phyloP scores from a whole-genome alignment of 2,329 filamentous ascomycete species.

The Trichoderma sp. region DNA sequence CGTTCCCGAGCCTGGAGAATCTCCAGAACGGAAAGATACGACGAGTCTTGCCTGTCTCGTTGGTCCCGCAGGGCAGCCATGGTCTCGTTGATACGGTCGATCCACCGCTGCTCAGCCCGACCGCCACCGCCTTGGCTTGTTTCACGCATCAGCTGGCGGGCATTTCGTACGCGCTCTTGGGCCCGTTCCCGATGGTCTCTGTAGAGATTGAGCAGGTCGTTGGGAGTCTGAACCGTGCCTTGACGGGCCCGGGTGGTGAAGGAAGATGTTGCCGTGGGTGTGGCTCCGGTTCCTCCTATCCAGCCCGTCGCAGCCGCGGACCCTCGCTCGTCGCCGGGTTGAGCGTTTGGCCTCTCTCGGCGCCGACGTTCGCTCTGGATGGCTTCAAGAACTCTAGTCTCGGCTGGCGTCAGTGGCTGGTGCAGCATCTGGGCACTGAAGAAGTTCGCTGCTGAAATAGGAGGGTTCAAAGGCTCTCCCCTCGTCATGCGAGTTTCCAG shows the following conservation, averaged over 20 bases:
- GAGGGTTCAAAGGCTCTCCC: constrained; percentile 30
- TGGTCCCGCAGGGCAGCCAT: constrained; percentile 37
- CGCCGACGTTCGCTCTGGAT: constrained; percentile 53
- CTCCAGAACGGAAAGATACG: constrained; percentile 38
- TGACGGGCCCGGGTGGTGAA: constrained; percentile 32
- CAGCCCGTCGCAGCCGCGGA: constrained; percentile 19
- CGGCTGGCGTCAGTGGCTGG: constrained; percentile 51
- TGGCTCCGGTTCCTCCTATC: constrained; percentile 14
- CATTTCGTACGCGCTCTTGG: constrained; percentile 34
- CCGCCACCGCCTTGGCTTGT: constrained; percentile 10
- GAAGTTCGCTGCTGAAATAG: constrained; percentile 17
- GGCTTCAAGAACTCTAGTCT: constrained; percentile 56
- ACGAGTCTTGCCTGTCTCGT: constrained; percentile 36
- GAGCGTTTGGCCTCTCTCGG: constrained; percentile 41
- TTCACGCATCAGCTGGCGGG: constrained; percentile 35
- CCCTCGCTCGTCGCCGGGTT: constrained; percentile 27
- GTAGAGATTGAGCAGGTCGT: constrained; percentile 39
- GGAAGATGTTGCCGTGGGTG: constrained; percentile 25
- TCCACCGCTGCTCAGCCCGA: constrained; percentile 33
- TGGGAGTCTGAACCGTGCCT: constrained; percentile 37
- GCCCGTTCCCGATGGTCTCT: constrained; percentile 37
- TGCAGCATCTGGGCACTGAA: constrained; percentile 35
- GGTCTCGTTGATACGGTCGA: constrained; percentile 37
- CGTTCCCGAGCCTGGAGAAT: constrained; percentile 37
- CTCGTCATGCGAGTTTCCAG: constrained; percentile 47